Percentiles rank a stretch among this genome's conserved stretches.
phyloP scores from a whole-genome alignment of 225 moss, liverwort and hornwort species.

The Ulota crispa region DNA sequence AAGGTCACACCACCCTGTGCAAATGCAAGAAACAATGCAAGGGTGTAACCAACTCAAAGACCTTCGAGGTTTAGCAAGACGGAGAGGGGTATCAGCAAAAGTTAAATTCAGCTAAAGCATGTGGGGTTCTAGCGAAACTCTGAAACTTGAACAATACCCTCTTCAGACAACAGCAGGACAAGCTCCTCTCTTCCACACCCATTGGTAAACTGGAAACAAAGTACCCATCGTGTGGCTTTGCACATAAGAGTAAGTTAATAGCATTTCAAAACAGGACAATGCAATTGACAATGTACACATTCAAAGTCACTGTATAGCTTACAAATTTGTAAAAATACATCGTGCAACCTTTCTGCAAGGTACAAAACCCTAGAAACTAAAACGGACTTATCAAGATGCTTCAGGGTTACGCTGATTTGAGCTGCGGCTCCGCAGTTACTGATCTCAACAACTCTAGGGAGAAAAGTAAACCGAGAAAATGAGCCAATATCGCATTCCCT shows the following conservation, averaged over 20 bases:
- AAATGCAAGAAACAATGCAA: background rate
- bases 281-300: slow-evolving; percentile 1
- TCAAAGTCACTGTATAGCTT: slow-evolving; percentile 14
- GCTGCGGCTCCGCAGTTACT: slow-evolving; percentile 63
- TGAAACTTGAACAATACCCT: background rate
- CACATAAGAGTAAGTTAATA: background rate
- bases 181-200: background rate
- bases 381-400: slow-evolving; percentile 45
- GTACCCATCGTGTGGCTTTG: background rate
- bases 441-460: slow-evolving; percentile 83
- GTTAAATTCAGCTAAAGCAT: background rate
- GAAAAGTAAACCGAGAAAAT: slow-evolving; percentile 74
- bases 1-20: background rate
- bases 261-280: background rate
- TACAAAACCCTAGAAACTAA: slow-evolving; percentile 49
- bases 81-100: background rate
- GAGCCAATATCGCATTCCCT: slow-evolving; percentile 78
- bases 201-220: background rate
- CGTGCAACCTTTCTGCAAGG: slow-evolving; percentile 48
- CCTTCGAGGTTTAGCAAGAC: background rate
- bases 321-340: slow-evolving; percentile 43
- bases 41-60: background rate
- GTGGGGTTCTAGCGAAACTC: background rate
- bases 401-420: slow-evolving; percentile 49
- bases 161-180: background rate